Conservation (phyloP, 2,329 filamentous ascomycete genomes). For the Neopestalotiopsis sp. region DNA sequence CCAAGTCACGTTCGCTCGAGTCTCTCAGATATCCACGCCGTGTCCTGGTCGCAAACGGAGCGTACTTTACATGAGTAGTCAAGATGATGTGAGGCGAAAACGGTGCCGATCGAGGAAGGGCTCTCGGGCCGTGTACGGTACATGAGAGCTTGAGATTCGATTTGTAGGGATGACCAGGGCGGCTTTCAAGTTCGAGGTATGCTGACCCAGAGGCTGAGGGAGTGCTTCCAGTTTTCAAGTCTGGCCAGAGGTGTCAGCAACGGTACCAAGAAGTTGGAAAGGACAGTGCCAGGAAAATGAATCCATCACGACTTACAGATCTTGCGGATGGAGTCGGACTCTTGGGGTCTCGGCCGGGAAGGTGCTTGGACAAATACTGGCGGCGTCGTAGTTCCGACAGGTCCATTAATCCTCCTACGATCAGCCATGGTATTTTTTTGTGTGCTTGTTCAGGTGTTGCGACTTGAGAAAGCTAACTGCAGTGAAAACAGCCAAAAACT, state of each 20-base stretch:
- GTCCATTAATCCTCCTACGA: conserved; percentile 88
- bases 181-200: conserved; percentile 72
- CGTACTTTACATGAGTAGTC: conserved; percentile 94
- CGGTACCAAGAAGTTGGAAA: background rate
- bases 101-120: conserved; percentile 85
- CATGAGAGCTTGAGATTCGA: conserved; percentile 89
- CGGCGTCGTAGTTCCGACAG: conserved; percentile 75
- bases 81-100: conserved; percentile 94
- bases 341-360: conserved; percentile 55
- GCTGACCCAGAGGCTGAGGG: conserved; percentile 94
- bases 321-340: conserved; percentile 75
- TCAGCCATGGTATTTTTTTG: conserved; percentile 67
- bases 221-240: conserved; percentile 88
- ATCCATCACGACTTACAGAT: conserved; percentile 69
- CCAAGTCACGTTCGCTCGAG: conserved; percentile 84
- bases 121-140: conserved; percentile 90
- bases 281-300: background rate
- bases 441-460: conserved; percentile 5
- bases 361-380: conserved; percentile 67
- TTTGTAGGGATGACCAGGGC: conserved; percentile 50
- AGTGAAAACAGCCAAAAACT: background rate
- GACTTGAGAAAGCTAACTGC: background rate
- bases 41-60: conserved; percentile 86
- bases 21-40: conserved; percentile 88
- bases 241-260: conserved; percentile 48